Conservation (phyloP, 345 rosid species). For the Citrus medica region DNA sequence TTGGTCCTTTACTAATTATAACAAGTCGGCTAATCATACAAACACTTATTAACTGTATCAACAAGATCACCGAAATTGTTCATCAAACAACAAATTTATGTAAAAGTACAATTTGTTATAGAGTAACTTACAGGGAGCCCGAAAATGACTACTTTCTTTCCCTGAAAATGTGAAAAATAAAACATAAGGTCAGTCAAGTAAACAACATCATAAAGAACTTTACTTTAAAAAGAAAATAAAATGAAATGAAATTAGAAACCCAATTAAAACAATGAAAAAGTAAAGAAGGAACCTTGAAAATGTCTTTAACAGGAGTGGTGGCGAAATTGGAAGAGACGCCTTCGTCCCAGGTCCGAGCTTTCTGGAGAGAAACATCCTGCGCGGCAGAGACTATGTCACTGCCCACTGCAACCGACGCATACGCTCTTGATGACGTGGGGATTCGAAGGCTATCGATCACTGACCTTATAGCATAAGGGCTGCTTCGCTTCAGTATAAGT, state of each 20-base stretch:
- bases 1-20: not conserved
- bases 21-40: not conserved
- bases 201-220: not conserved
- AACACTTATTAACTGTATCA: not conserved
- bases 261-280: not conserved
- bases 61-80: not conserved
- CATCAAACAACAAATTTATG: not conserved
- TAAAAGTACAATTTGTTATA: no score
- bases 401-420: slow-evolving; percentile 64
- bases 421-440: slow-evolving; percentile 40
- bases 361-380: slow-evolving; percentile 74
- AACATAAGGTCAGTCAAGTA: not conserved
- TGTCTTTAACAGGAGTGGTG: slow-evolving; percentile 61
- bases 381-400: slow-evolving; percentile 64
- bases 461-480: slow-evolving; percentile 30
- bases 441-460: slow-evolving; percentile 22
- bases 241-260: not conserved
- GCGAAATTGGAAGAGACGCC: slow-evolving; percentile 78
- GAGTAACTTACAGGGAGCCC: slow-evolving; percentile 75
- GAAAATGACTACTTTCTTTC: slow-evolving; percentile 88
- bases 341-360: slow-evolving; percentile 86
- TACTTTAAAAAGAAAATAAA: not conserved
- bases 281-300: slow-evolving; percentile 54
- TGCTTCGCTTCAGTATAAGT: slow-evolving; percentile 40
- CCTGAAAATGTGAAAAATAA: slow-evolving; percentile 39